A percentile compares a stretch with the other conserved stretches of the same genome.
Conservation (phyloP, 208 protist species). For the Acanthamoeba castellanii region DNA sequence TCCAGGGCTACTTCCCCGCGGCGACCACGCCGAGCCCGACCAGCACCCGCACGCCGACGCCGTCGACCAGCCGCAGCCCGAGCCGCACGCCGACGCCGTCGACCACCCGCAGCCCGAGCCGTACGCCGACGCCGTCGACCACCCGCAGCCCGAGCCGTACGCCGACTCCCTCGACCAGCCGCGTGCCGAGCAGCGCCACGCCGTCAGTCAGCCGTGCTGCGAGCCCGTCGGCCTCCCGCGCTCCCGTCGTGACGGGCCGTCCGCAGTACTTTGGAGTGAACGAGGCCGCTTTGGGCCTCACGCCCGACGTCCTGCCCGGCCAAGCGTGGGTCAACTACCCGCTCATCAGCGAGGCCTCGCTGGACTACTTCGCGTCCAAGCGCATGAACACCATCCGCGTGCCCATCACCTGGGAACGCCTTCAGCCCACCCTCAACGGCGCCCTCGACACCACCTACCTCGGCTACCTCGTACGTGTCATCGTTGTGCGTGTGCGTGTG, state of each 20-base stretch:
- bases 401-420: background rate
- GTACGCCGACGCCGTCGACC: background rate
- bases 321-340: background rate
- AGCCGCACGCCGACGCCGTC: background rate
- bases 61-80: background rate
- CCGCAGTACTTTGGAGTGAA: background rate
- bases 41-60: background rate
- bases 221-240: background rate
- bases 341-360: background rate
- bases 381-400: slow-evolving; percentile 3
- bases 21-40: background rate
- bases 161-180: background rate
- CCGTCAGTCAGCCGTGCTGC: background rate
- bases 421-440: background rate
- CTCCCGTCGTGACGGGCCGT: no score
- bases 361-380: background rate
- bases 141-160: background rate
- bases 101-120: background rate
- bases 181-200: background rate
- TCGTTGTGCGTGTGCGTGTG: background rate
- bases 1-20: background rate
- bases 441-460: background rate
- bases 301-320: background rate
- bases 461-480: background rate
- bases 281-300: background rate